These are phyloP conservation scores for Eremomyces bilateralis DNA, from an alignment of 495 filamentous ascomycete genomes.

Conservation along the genomic window DNA sequence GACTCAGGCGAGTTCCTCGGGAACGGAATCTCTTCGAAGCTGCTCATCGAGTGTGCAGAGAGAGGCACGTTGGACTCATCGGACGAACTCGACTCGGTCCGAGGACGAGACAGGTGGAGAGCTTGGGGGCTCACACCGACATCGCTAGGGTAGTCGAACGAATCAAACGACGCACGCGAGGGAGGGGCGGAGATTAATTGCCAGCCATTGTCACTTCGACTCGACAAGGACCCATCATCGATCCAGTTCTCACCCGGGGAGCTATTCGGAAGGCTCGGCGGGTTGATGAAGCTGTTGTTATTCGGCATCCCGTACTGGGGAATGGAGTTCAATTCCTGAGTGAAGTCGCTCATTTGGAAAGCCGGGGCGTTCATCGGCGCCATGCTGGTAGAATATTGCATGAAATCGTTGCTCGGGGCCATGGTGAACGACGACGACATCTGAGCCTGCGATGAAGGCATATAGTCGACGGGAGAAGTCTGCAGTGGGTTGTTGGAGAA, in stretches of 20 bases:
- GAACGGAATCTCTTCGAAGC: conserved; percentile 58
- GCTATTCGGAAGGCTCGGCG: conserved; percentile 32
- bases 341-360: conserved; percentile 8
- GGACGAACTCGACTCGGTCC: conserved; percentile 69
- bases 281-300: conserved; percentile 4
- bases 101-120: conserved; percentile 58
- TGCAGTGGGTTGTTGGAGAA: conserved; percentile 8
- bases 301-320: conserved; percentile 1
- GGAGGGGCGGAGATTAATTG: conserved; percentile 39
- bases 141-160: conserved; percentile 25
- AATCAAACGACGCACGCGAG: conserved; percentile 28
- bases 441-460: conserved; percentile 10
- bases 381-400: neutral
- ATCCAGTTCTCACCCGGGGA: conserved; percentile 68
- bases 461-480: conserved; percentile 10
- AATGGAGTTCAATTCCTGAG: conserved; percentile 5
- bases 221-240: conserved; percentile 63
- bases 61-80: conserved; percentile 43
- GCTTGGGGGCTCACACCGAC: conserved; percentile 77
- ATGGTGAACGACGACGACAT: too few relatives aligned
- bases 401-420: neutral
- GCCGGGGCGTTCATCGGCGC: conserved; percentile 2
- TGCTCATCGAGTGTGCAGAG: conserved; percentile 39
- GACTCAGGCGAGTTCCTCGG: conserved; percentile 42
- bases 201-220: conserved; percentile 65